Evolutionary conservation across 805 yeast genomes (phyloP), one percentile per base, ranked within the genome.

Genomic region (Metschnikowia sp.): DNA sequence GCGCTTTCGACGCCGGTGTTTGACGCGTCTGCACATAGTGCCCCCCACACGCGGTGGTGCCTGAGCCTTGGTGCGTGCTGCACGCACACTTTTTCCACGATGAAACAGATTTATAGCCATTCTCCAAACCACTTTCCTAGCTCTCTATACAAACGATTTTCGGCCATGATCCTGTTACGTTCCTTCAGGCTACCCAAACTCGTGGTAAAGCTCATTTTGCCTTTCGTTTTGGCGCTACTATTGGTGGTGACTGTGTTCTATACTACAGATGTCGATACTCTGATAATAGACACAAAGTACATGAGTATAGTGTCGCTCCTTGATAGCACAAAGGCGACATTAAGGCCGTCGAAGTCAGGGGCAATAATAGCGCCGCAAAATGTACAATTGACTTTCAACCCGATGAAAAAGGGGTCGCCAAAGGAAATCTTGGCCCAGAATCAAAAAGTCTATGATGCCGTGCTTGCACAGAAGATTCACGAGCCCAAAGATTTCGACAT

Each of bases 401-500:
- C 70, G 47, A 58, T 54, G 8, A 65, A 62, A 45, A 36, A 48
- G 10, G 74, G 70, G 8, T 41, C 50, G n/a, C 62, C 60, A 10
- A 63, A 69, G 32, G 60, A 66, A 36, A 59, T 75, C 4, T 60
- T 77, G 15, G 50, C 64, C 30, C 53, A 42, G 18, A 81, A 82
- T 56, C 65, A 62, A 48, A 49, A 68, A 12, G 48, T 63, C 10
- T 72, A 79, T 54, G 61, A 66, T 19, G 57, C 64, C 2, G 64
- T 76, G 12, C 47, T 79, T 46, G 49, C 54, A 2, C 48, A 57
- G 34, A 62, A 64, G 13, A 75, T 82, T 22, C 39, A 46, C 28
- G 83, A 79, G 55, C 88, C 88, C 1, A 74, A 72, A 48, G 75
- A 70, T 44, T 61, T 57, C 45, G 62, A 69, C 47, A 51, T 70